Base-by-base conservation (phyloP, 2,329 filamentous ascomycete species). In the Trichophyton schoenleinii region DNA sequence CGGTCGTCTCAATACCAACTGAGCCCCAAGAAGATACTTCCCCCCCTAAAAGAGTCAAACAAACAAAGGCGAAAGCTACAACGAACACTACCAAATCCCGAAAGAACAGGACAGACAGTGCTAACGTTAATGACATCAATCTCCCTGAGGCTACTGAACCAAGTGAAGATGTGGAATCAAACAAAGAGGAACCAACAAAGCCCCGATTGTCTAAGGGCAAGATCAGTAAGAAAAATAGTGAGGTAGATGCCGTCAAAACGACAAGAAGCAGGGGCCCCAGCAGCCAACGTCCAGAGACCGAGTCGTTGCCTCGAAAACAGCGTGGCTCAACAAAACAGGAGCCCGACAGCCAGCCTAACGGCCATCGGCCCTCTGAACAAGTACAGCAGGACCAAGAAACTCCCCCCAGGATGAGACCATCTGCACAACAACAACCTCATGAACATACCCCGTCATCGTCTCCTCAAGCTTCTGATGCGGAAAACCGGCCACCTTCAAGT, bases 381-480 rank as follows among this genome's bases (percentile, higher is more conserved):
- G 18, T 48, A 20, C 44, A 25, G 20, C 55, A 25, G n/a, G 55
- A 1, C 53, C 53, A 57, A 36, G 53, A 11, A 58, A 44, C n/a
- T 34, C 44, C 44, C 20, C 9, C 20, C 25, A 13, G 7, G 4
- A 11, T 25, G 7, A 22, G 20, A 2, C 44, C 44, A 18, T 41
- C 28, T 42, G 11, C 55, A 20, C 31, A 69, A 7, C 67, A 69
- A 8, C 64, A 66, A 36, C 60, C 63, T 72, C 82, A 69, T 28
- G 68, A 70, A 61, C 68, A 66, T 11, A 81, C 83, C 0, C 85
- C 84, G 0, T 88, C 86, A 0, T 81, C 81, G 18, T 88, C 87
- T 0, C 86, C 86, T 0, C 87, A 89, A 67, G 87, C 87, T 0
- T 91, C 88, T 0, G 87, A 94, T 69, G 87, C 87, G 0, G 89